Percentiles rank a stretch among this genome's conserved stretches.
These are phyloP conservation scores for Sonneratia alba DNA, from an alignment of 345 rosid species.

Conservation along the genomic window DNA sequence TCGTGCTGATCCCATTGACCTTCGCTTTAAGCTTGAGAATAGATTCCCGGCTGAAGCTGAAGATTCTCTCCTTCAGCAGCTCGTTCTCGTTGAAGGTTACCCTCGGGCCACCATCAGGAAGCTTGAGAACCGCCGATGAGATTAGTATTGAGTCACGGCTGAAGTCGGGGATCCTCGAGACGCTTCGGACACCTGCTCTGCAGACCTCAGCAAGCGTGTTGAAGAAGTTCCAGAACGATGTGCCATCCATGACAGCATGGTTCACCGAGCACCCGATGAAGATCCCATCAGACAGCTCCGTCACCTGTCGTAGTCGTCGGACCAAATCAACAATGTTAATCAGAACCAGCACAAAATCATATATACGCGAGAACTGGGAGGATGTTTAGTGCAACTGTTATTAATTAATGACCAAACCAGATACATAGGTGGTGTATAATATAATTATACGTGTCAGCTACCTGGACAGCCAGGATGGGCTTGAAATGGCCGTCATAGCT, in stretches of 20 bases:
- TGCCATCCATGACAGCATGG: constrained; percentile 47
- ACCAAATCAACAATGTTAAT: not conserved
- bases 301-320: constrained; percentile 16
- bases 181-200: constrained; percentile 11
- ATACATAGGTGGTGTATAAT: too few species aligned
- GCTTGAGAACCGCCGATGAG: constrained; percentile 37
- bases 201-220: constrained; percentile 51
- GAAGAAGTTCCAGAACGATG: constrained; percentile 61
- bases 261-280: constrained; percentile 61
- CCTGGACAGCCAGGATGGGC: constrained; percentile 43
- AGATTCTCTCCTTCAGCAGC: constrained; percentile 36
- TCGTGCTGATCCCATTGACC: constrained; percentile 2
- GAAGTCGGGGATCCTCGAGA: constrained; percentile 3
- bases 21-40: constrained; percentile 2
- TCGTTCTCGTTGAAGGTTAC: constrained; percentile 31
- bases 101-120: constrained; percentile 25
- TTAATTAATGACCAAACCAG: too few species aligned
- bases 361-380: too few species aligned
- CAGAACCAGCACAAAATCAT: not conserved
- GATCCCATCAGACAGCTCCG: constrained; percentile 52
- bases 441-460: not conserved
- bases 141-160: constrained; percentile 20
- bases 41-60: constrained; percentile 7
- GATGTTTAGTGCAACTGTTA: too few species aligned
- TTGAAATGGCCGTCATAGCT: constrained; percentile 41